Evolutionary conservation across 2,329 filamentous ascomycete genomes (phyloP).

Genomic region (Cladosporium sp.): DNA sequence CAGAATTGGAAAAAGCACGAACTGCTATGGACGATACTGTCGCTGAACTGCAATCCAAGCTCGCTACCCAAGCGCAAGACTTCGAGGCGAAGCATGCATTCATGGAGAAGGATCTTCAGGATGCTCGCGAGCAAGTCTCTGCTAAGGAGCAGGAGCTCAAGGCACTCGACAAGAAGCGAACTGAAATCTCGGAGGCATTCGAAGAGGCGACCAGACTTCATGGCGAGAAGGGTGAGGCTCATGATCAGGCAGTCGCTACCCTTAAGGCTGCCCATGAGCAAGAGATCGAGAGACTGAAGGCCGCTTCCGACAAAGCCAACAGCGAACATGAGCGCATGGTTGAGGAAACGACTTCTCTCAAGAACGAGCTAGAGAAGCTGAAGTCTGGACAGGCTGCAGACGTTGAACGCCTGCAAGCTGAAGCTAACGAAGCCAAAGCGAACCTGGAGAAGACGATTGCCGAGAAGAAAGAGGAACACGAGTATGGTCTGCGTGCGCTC

Average conservation of each 20-base stretch:
- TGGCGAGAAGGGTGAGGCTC: constrained; percentile 1
- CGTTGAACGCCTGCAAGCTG: constrained; percentile 12
- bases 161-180: constrained; percentile 2
- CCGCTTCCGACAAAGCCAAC: neutral
- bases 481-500: constrained; percentile 9
- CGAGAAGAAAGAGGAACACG: neutral
- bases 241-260: neutral
- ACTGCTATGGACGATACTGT: neutral
- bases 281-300: constrained; percentile 1
- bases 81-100: constrained; percentile 6
- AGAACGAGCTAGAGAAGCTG: neutral
- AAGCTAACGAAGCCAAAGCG: constrained; percentile 7
- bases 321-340: neutral
- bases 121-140: neutral
- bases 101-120: neutral
- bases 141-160: neutral
- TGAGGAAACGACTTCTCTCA: neutral
- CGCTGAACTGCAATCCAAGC: neutral
- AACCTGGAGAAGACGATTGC: neutral
- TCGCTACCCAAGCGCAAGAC: neutral
- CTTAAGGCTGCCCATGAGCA: constrained; percentile 5
- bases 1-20: neutral
- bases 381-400: constrained; percentile 5
- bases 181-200: constrained; percentile 9
- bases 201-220: constrained; percentile 4